Evolutionary conservation across 2,329 filamentous ascomycete genomes (phyloP).

Genomic region (Talaromyces sp.): DNA sequence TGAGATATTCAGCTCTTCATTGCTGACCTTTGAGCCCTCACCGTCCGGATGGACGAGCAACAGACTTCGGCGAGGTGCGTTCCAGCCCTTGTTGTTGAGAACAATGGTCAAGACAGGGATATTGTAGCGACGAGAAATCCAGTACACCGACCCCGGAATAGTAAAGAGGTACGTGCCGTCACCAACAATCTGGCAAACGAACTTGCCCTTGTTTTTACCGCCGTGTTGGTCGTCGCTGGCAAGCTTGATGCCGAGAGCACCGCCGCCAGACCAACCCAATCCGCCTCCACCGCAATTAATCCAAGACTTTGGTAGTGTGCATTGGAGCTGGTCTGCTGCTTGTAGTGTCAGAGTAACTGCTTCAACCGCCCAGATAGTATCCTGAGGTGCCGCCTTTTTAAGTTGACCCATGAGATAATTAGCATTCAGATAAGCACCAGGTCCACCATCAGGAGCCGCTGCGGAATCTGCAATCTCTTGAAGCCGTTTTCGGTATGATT

Average conservation of each 20-base stretch:
- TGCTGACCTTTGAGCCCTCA: slow-evolving; percentile 58
- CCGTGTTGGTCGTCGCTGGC: slow-evolving; percentile 56
- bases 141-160: slow-evolving; percentile 64
- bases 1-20: slow-evolving; percentile 63
- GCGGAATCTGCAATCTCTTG: slow-evolving; percentile 57
- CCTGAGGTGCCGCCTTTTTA: slow-evolving; percentile 55
- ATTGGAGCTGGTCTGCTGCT: slow-evolving; percentile 68
- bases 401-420: slow-evolving; percentile 57
- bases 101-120: slow-evolving; percentile 66
- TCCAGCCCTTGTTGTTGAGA: slow-evolving; percentile 69
- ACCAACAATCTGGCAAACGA: slow-evolving; percentile 63
- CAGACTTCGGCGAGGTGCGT: slow-evolving; percentile 60
- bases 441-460: slow-evolving; percentile 50
- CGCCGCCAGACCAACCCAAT: slow-evolving; percentile 76
- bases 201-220: slow-evolving; percentile 52
- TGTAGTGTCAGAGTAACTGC: slow-evolving; percentile 68
- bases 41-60: slow-evolving; percentile 65
- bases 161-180: slow-evolving; percentile 66
- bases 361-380: slow-evolving; percentile 74
- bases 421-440: slow-evolving; percentile 61
- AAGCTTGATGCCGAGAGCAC: slow-evolving; percentile 71
- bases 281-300: slow-evolving; percentile 79
- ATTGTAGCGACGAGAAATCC: slow-evolving; percentile 63
- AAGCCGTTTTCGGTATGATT: slow-evolving; percentile 58
- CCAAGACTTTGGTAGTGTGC: slow-evolving; percentile 67